These are phyloP conservation scores for Setaria viridis DNA, from an alignment of 202 grass and related monocot species.

Conservation along the genomic window DNA sequence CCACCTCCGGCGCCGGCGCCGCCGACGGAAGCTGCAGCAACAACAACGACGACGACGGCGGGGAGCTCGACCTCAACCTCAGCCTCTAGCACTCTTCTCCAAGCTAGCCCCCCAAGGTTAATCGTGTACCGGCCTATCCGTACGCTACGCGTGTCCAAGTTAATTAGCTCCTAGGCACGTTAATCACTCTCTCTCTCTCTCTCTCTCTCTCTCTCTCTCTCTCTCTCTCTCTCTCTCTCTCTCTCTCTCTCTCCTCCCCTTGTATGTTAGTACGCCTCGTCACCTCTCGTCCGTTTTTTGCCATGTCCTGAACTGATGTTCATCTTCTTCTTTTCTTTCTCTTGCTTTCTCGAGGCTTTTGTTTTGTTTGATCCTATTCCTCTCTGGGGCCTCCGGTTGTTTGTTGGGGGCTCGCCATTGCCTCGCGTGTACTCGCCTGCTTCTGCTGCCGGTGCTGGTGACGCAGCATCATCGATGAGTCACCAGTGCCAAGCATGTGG, in stretches of 20 bases:
- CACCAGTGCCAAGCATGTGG: constrained; percentile 1
- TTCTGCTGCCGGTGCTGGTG: not conserved
- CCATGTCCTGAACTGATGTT: not conserved
- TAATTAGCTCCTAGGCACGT: constrained; percentile 52
- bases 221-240: not conserved
- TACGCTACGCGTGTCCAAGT: constrained; percentile 11
- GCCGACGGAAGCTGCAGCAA: not conserved
- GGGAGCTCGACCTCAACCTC: constrained; percentile 71
- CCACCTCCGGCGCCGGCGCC: constrained; percentile 19
- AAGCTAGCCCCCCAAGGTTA: not conserved
- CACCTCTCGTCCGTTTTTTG: not conserved
- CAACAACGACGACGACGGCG: not conserved
- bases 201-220: not conserved
- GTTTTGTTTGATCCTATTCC: not conserved
- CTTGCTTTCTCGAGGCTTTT: not conserved
- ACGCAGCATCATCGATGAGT: not conserved
- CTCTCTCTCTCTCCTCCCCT: not conserved
- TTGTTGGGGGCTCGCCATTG: not conserved
- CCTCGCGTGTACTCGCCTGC: not conserved
- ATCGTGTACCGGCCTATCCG: not conserved
- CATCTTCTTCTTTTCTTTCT: not conserved
- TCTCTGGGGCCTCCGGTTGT: not conserved
- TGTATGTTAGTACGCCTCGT: constrained; percentile 29
- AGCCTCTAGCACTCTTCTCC: constrained; percentile 46
- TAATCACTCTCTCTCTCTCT: constrained; percentile 30